phyloP scores from a whole-genome alignment of 1,139 yeast genomes.

The Geotrichum klebahnii region DNA sequence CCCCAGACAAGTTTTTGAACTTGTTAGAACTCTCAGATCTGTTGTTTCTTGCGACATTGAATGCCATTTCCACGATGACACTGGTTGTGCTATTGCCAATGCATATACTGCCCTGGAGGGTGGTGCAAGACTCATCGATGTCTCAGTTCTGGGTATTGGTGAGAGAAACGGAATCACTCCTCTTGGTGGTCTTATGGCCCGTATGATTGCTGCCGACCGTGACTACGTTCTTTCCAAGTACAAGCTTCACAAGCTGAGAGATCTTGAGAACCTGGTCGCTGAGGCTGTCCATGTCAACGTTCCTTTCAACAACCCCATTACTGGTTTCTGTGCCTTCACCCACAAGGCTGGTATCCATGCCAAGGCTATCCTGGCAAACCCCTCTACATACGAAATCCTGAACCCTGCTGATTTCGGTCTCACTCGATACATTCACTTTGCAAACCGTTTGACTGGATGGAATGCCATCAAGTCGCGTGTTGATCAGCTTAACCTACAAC shows the following conservation, averaged over 20 bases:
- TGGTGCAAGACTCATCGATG: conserved; percentile 93
- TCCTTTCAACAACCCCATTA: conserved; percentile 97
- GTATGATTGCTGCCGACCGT: conserved; percentile 98
- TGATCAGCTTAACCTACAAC: conserved; percentile 86
- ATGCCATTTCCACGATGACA: conserved; percentile 98
- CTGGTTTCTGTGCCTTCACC: conserved; percentile 98
- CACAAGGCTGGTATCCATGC: conserved; percentile 99
- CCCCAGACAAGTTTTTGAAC: conserved; percentile 97
- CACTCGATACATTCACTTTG: conserved; percentile 93
- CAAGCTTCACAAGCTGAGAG: conserved; percentile 93
- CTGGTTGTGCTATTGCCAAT: conserved; percentile 98
- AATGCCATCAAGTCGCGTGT: conserved; percentile 97
- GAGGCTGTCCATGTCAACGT: conserved; percentile 95
- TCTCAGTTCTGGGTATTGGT: conserved; percentile 94
- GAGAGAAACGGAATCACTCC: conserved; percentile 99
- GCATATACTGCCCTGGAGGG: conserved; percentile 98
- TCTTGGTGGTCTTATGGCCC: conserved; percentile 95
- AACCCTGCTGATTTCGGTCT: conserved; percentile 94
- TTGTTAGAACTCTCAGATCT: conserved; percentile 85
- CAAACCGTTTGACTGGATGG: conserved; percentile 98
- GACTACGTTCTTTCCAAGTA: conserved; percentile 93
- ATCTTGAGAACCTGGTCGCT: conserved; percentile 91
- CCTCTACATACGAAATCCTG: conserved; percentile 93
- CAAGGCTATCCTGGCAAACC: conserved; percentile 96
- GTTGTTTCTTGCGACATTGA: conserved; percentile 97